Conservation (phyloP, 2,329 filamentous ascomycete genomes). For the Hypoxylon sp. region DNA sequence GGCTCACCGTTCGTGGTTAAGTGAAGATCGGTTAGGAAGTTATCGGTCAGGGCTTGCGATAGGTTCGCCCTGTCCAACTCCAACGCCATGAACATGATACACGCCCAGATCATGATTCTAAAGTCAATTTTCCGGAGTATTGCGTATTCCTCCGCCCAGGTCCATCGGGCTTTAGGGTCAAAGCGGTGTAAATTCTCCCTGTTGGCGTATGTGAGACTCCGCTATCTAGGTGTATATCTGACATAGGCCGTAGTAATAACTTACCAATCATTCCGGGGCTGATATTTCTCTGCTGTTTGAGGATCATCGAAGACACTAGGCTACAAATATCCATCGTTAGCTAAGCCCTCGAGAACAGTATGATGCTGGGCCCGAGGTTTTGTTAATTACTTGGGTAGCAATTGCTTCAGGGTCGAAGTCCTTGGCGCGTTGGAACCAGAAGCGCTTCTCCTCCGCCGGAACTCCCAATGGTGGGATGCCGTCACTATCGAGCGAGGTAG, state of each 20-base stretch:
- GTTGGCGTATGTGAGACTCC: slow-evolving; percentile 15
- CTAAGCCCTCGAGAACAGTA: neutral
- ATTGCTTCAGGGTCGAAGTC: slow-evolving; percentile 45
- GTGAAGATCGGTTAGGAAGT: slow-evolving; percentile 60
- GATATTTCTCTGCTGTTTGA: slow-evolving; percentile 57
- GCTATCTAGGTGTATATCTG: neutral
- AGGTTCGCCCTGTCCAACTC: slow-evolving; percentile 65
- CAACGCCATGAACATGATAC: slow-evolving; percentile 65
- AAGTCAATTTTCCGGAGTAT: slow-evolving; percentile 53
- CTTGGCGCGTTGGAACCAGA: slow-evolving; percentile 52
- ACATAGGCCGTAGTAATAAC: neutral
- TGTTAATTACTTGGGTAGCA: slow-evolving; percentile 48
- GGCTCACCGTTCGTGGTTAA: slow-evolving; percentile 60
- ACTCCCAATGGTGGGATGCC: slow-evolving; percentile 46
- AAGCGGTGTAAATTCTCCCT: slow-evolving; percentile 55
- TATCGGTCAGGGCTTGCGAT: slow-evolving; percentile 62
- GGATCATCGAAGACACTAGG: slow-evolving; percentile 62
- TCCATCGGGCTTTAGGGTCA: slow-evolving; percentile 54
- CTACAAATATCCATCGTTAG: slow-evolving; percentile 47
- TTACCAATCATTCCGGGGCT: slow-evolving; percentile 46
- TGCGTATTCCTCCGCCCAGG: slow-evolving; percentile 53
- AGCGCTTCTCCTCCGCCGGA: slow-evolving; percentile 50
- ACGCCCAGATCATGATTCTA: slow-evolving; percentile 62
- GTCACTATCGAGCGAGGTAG: slow-evolving; percentile 43
- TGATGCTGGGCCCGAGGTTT: too few species aligned